These are phyloP conservation scores for Chrysoporthe puriensis DNA, from an alignment of 2,329 filamentous ascomycete species.

Conservation along the genomic window DNA sequence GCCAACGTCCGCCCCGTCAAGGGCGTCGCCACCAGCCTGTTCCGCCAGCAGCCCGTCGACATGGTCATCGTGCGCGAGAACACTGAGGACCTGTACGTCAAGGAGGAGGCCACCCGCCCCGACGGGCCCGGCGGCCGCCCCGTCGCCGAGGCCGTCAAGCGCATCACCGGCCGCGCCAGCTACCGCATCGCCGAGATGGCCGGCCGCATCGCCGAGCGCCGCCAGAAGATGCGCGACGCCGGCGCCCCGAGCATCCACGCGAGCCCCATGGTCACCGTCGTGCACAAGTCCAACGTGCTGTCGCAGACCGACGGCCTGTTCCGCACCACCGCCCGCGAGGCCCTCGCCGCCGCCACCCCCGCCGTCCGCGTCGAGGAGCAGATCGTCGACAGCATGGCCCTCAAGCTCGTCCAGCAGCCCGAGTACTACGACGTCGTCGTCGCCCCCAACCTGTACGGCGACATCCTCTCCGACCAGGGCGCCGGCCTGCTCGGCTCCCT, in stretches of 20 bases:
- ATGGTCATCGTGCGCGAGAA: conserved; percentile 99
- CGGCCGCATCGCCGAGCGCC: conserved; percentile 87
- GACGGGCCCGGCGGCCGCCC: conserved; percentile 70
- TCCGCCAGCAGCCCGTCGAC: conserved; percentile 68
- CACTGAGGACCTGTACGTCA: conserved; percentile 97
- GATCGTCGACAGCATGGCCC: conserved; percentile 99
- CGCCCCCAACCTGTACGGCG: conserved; percentile 95
- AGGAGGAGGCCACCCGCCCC: conserved; percentile 87
- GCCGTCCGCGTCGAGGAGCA: conserved; percentile 82
- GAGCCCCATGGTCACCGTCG: conserved; percentile 84
- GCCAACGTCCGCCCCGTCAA: conserved; percentile 98
- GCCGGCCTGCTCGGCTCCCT: conserved; percentile 91
- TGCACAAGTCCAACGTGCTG: conserved; percentile 97
- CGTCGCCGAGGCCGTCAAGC: conserved; percentile 96
- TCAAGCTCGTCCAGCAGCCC: conserved; percentile 98
- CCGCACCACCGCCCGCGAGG: conserved; percentile 75
- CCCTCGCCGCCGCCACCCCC: conserved; percentile 64
- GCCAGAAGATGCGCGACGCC: conserved; percentile 76
- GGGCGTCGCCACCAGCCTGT: conserved; percentile 66
- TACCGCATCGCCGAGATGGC: conserved; percentile 90
- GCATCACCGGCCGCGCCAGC: conserved; percentile 85
- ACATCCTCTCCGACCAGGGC: conserved; percentile 93
- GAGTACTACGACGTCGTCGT: conserved; percentile 97
- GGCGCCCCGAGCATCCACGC: conserved; percentile 65
- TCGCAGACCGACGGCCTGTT: conserved; percentile 97